Evolutionary conservation across 495 filamentous ascomycete genomes (phyloP).

Genomic region (Trichoderma reesei): DNA sequence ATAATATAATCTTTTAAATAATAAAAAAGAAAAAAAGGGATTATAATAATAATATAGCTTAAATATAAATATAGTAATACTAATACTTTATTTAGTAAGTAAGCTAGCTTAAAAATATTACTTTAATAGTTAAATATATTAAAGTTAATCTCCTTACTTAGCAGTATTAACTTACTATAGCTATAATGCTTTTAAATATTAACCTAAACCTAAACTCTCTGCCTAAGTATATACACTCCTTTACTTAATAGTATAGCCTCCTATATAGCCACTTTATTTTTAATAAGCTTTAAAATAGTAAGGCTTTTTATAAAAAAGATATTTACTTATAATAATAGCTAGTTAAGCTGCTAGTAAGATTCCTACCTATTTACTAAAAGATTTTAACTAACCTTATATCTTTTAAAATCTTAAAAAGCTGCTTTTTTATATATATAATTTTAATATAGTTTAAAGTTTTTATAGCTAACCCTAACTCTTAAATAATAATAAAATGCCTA

Average conservation of each 20-base stretch:
- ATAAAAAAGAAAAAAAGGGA: too few relatives aligned
- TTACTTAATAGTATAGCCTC: neutral
- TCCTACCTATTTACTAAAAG: too few relatives aligned
- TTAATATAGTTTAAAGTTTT: neutral
- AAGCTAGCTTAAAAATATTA: neutral
- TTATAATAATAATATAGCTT: neutral
- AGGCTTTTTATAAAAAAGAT: too few relatives aligned
- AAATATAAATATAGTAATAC: neutral
- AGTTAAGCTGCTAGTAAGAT: too few relatives aligned
- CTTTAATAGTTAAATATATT: neutral
- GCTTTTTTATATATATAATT: neutral
- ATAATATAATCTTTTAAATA: too few relatives aligned
- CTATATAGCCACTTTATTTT: neutral
- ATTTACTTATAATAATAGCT: too few relatives aligned
- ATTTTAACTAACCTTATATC: neutral
- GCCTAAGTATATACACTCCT: neutral
- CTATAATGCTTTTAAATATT: neutral
- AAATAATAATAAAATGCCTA: too few relatives aligned
- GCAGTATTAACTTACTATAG: neutral
- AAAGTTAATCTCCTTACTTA: neutral
- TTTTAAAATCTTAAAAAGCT: neutral
- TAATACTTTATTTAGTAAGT: neutral
- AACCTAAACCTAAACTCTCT: neutral
- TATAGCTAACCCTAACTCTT: neutral
- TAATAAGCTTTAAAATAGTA: neutral